These are phyloP conservation scores for Pseudogymnoascus pannorum DNA, from an alignment of 2,329 filamentous ascomycete genomes.

Conservation along the genomic window DNA sequence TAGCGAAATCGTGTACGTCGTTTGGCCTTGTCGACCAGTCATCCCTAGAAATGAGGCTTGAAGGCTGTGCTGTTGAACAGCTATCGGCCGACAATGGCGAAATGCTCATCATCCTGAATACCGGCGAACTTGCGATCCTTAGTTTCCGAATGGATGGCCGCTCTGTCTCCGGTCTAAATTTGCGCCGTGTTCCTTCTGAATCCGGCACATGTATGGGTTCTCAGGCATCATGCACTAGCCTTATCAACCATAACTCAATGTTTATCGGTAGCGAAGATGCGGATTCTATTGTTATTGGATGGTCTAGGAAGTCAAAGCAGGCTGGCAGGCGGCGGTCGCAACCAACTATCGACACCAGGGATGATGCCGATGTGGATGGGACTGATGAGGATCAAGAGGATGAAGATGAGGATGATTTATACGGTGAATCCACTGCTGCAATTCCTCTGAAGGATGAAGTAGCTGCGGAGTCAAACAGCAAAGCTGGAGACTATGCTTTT, in stretches of 20 bases:
- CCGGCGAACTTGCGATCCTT: slow-evolving; percentile 67
- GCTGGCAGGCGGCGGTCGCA: slow-evolving; percentile 57
- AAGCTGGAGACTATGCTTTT: slow-evolving; percentile 62
- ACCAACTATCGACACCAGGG: slow-evolving; percentile 42
- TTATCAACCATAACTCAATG: slow-evolving; percentile 58
- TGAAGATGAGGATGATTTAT: slow-evolving; percentile 50
- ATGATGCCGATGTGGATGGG: slow-evolving; percentile 43
- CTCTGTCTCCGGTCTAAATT: slow-evolving; percentile 77
- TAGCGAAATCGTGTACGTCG: slow-evolving; percentile 72
- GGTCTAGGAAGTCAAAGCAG: slow-evolving; percentile 59
- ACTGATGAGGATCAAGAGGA: slow-evolving; percentile 48
- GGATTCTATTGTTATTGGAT: slow-evolving; percentile 76
- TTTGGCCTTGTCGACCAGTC: slow-evolving; percentile 86
- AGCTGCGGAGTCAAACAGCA: slow-evolving; percentile 32
- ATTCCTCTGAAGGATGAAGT: slow-evolving; percentile 32
- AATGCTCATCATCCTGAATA: slow-evolving; percentile 71
- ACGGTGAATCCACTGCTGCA: slow-evolving; percentile 44
- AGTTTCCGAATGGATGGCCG: slow-evolving; percentile 84
- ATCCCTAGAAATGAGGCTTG: slow-evolving; percentile 68
- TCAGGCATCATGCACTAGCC: slow-evolving; percentile 61
- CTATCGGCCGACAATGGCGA: slow-evolving; percentile 73
- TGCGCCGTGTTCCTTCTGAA: slow-evolving; percentile 58
- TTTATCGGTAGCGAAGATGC: slow-evolving; percentile 82
- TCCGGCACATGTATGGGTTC: slow-evolving; percentile 57
- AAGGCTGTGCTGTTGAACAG: slow-evolving; percentile 71